These are phyloP conservation scores for Sporothrix globosa DNA, from an alignment of 2,329 filamentous ascomycete genomes.

Conservation along the genomic window DNA sequence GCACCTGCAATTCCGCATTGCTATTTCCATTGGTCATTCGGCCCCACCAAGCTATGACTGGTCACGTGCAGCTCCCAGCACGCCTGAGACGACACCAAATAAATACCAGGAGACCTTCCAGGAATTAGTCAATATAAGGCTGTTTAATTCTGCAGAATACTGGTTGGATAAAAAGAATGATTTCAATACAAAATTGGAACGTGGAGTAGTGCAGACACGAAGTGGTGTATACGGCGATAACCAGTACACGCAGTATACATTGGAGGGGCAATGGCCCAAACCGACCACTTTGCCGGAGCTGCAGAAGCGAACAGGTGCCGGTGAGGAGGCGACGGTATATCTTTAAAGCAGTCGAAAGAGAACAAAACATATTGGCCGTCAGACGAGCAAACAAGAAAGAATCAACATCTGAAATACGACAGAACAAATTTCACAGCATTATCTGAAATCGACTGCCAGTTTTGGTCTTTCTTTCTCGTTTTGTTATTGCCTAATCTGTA, in stretches of 20 bases:
- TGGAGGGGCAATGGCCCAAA: not conserved
- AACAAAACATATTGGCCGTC: not conserved
- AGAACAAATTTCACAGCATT: not conserved
- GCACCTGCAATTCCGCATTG: conserved; percentile 1
- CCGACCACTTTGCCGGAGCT: not conserved
- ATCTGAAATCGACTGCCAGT: not conserved
- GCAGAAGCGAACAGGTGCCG: not conserved
- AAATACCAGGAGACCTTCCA: too few relatives aligned
- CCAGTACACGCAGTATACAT: not conserved
- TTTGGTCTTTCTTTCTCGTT: not conserved
- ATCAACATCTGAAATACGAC: not conserved
- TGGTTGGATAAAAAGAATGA: not conserved
- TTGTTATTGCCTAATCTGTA: too few relatives aligned
- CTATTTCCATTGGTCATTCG: not conserved
- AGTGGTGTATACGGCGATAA: not conserved
- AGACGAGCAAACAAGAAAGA: not conserved
- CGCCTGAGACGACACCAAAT: too few relatives aligned
- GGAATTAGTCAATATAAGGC: too few relatives aligned
- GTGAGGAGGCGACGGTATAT: not conserved
- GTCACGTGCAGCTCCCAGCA: not conserved
- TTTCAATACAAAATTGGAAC: not conserved
- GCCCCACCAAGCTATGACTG: not conserved
- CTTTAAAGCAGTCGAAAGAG: not conserved
- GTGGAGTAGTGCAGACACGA: not conserved
- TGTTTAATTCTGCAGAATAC: not conserved